Conservation (phyloP, 805 yeast genomes). For the Alloascoidea hylecoeti region DNA sequence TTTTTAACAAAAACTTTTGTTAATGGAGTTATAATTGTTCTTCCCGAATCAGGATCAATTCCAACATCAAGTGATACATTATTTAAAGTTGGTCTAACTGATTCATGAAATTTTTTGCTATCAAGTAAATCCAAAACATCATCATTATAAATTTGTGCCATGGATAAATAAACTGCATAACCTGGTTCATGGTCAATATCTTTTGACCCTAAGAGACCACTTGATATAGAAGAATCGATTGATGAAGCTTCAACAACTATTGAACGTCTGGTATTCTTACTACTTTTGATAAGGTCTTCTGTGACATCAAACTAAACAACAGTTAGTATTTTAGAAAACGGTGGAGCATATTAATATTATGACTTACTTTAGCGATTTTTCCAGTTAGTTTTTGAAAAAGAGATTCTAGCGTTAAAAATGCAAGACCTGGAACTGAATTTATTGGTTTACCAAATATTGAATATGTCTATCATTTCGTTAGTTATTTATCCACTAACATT, state of each 20-base stretch:
- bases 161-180: slow-evolving; percentile 30
- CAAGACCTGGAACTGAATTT: slow-evolving; percentile 21
- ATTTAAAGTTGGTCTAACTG: neutral
- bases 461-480: slow-evolving; percentile 18
- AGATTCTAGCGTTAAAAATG: slow-evolving; percentile 19
- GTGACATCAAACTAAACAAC: slow-evolving; percentile 10
- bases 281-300: slow-evolving; percentile 8
- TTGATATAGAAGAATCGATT: slow-evolving; percentile 11
- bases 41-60: slow-evolving; percentile 28
- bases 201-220: too few species aligned
- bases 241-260: slow-evolving; percentile 9
- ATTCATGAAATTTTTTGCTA: slow-evolving; percentile 4
- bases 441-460: slow-evolving; percentile 14
- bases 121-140: slow-evolving; percentile 23
- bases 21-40: slow-evolving; percentile 27
- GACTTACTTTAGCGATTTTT: slow-evolving; percentile 8
- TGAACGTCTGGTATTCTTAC: slow-evolving; percentile 4
- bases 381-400: slow-evolving; percentile 16
- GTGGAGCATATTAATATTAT: too few species aligned
- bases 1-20: slow-evolving; percentile 25
- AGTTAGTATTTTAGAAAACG: too few species aligned
- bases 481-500: slow-evolving; percentile 18
- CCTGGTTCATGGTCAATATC: slow-evolving; percentile 4
- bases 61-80: slow-evolving; percentile 9
- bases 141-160: slow-evolving; percentile 39